phyloP scores from a whole-genome alignment of 1,284 basidiomycete species.

The Rhodotorula sp. region DNA sequence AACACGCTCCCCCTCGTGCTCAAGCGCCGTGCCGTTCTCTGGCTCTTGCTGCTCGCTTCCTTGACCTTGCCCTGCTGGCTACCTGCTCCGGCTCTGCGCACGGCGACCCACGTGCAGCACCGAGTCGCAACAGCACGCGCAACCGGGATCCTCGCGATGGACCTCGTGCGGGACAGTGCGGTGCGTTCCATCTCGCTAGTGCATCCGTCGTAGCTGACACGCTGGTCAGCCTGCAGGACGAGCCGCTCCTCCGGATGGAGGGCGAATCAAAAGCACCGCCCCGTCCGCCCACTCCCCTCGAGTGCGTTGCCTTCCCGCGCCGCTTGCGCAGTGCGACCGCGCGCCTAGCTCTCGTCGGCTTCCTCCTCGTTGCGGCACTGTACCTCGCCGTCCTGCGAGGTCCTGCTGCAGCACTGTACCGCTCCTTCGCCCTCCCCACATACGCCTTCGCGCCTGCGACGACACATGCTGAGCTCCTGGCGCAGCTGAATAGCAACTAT shows the following conservation, averaged over 20 bases:
- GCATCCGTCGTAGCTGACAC: not conserved
- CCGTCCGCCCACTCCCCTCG: not conserved
- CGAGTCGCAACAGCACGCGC: too few relatives aligned
- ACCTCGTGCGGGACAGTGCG: not conserved
- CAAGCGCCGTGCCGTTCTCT: too few relatives aligned
- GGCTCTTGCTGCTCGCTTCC: too few relatives aligned
- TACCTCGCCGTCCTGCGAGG: not conserved
- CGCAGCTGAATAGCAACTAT: constrained; percentile 9
- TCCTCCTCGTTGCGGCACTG: not conserved
- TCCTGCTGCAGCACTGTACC: too few relatives aligned
- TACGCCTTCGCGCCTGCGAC: not conserved
- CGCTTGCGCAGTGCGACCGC: not conserved
- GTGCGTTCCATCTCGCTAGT: too few relatives aligned
- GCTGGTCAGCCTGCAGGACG: not conserved
- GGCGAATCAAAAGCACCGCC: too few relatives aligned
- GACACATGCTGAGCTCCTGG: not conserved
- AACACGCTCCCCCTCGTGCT: too few relatives aligned
- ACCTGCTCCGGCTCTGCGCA: too few relatives aligned
- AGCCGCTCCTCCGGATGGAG: not conserved
- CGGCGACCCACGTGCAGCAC: too few relatives aligned
- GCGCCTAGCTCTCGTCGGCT: not conserved
- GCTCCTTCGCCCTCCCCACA: too few relatives aligned
- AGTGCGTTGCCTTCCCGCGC: too few relatives aligned
- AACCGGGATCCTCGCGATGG: not conserved
- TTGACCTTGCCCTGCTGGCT: too few relatives aligned